phyloP scores from a whole-genome alignment of 371 early-diverging fungal genomes.

The Mucor indicus region DNA sequence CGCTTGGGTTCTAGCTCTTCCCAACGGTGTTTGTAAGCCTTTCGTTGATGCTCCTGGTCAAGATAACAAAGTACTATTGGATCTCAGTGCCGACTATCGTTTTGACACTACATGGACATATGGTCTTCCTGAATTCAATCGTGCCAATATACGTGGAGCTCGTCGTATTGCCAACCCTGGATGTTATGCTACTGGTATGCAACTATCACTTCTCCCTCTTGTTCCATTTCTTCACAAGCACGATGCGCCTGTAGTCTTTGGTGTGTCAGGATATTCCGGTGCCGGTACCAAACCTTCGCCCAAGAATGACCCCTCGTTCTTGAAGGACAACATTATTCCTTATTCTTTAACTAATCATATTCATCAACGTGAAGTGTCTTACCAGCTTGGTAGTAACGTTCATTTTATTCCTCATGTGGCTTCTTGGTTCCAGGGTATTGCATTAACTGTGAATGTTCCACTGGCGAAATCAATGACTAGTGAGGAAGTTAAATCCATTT shows the following conservation, averaged over 20 bases:
- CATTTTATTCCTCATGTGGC: conserved; percentile 92
- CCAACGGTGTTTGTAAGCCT: conserved; percentile 88
- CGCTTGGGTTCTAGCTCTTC: conserved; percentile 94
- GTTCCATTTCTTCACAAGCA: conserved; percentile 59
- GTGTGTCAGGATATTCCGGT: conserved; percentile 95
- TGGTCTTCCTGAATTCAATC: conserved; percentile 86
- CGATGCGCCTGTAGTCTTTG: conserved; percentile 79
- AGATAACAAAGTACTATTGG: conserved; percentile 74
- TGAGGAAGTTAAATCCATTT: conserved; percentile 67
- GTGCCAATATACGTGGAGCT: conserved; percentile 53
- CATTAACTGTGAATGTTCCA: conserved; percentile 84
- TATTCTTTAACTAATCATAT: conserved; percentile 92
- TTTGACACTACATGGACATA: conserved; percentile 88
- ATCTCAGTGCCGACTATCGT: conserved; percentile 93
- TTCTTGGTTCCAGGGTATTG: conserved; percentile 90
- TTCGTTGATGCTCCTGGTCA: conserved; percentile 68
- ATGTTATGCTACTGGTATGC: conserved; percentile 97
- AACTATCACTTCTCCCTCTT: conserved; percentile 83
- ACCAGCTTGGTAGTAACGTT: conserved; percentile 63
- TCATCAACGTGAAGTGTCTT: conserved; percentile 89
- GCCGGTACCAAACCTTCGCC: conserved; percentile 94
- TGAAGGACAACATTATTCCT: conserved; percentile 85
- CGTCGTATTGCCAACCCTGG: conserved; percentile 91
- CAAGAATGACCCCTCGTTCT: conserved; percentile 85
- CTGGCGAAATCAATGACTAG: conserved; percentile 64